Base-by-base conservation (phyloP, 2,329 filamentous ascomycete species). In the Sclerotinia sclerotiorum region DNA sequence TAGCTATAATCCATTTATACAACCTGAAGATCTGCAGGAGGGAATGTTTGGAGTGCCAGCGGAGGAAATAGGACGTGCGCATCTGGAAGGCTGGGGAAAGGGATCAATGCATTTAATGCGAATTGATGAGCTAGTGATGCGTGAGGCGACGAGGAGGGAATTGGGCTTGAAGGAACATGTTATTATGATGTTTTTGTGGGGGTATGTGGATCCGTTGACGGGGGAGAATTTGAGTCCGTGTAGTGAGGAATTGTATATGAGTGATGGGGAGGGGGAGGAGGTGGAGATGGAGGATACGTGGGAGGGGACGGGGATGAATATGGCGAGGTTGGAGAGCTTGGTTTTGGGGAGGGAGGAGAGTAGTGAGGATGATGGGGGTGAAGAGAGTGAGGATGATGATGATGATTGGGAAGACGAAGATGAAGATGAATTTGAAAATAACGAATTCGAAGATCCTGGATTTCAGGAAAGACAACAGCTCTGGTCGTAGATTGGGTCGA, bases 101-200 rank as follows among this genome's bases (percentile, higher is more conserved):
- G 84, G 79, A 58, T 73, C 68, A 24, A 72, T 72, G 11, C 82
- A 84, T 69, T 81, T 91, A 69, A 70, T 83, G 52, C 79, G 84
- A 0, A 84, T 85, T 0, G 88, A 90, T 71, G 82, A 88, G 77
- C 78, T 89, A 44, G 78, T 92, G 29, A 78, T 86, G 54, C 74
- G 80, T 17, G 90, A 93, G 74, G 79, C 83, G 0, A 77, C 84
- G 0, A 79, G 82, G 21, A 79, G 90, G 21, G 76, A 81, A 0
- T 75, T 91, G 46, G 71, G 82, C 29, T 76, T 91, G n/a, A 81
- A 88, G 67, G 70, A 80, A 17, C 81, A 85, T 73, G 80, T 88
- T 58, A 73, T 83, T 19, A 80, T 83, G 68, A 88, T 91, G 82
- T 81, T 88, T 72, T 70, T 85, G 21, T 91, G 85, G 81, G 90